Conservation (phyloP, 1,284 basidiomycete genomes). For the Entoloma clypeatum region DNA sequence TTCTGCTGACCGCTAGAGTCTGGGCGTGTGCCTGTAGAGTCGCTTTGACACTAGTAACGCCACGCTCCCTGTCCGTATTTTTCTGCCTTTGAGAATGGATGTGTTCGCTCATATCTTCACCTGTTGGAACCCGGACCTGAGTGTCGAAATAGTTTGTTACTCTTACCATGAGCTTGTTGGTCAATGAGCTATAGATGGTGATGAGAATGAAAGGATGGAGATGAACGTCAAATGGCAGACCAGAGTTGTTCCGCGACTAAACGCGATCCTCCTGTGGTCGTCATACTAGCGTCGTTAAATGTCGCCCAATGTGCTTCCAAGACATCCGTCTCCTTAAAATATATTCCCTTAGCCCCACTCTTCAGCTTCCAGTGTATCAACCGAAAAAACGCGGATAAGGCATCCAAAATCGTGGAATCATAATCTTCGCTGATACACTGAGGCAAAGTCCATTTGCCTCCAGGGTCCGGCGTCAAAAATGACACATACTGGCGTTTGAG, state of each 20-base stretch:
- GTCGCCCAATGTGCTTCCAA: constrained; percentile 97
- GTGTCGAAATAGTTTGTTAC: constrained; percentile 93
- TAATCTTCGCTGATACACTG: constrained; percentile 88
- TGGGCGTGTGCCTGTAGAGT: constrained; percentile 24
- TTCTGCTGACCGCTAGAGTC: constrained; percentile 25
- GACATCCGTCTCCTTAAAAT: constrained; percentile 97
- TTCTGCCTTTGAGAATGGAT: constrained; percentile 20
- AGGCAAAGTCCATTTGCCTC: constrained; percentile 86
- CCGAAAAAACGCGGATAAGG: constrained; percentile 89
- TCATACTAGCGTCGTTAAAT: constrained; percentile 90
- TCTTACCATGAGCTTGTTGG: constrained; percentile 86
- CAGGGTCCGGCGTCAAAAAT: constrained; percentile 82
- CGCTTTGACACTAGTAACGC: constrained; percentile 19
- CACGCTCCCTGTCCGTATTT: constrained; percentile 15
- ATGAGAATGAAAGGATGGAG: constrained; percentile 1
- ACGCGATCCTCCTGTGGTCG: constrained; percentile 84
- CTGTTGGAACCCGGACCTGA: constrained; percentile 79
- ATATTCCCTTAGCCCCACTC: constrained; percentile 86
- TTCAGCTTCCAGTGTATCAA: constrained; percentile 96
- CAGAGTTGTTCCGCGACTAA: constrained; percentile 94
- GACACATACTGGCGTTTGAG: constrained; percentile 94
- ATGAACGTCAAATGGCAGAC: constrained; percentile 36
- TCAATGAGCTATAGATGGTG: constrained; percentile 59
- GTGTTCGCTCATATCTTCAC: constrained; percentile 30
- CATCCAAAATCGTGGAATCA: constrained; percentile 85